Evolutionary conservation across 208 protist species (phyloP).

Genomic region (Angomonas deanei): DNA sequence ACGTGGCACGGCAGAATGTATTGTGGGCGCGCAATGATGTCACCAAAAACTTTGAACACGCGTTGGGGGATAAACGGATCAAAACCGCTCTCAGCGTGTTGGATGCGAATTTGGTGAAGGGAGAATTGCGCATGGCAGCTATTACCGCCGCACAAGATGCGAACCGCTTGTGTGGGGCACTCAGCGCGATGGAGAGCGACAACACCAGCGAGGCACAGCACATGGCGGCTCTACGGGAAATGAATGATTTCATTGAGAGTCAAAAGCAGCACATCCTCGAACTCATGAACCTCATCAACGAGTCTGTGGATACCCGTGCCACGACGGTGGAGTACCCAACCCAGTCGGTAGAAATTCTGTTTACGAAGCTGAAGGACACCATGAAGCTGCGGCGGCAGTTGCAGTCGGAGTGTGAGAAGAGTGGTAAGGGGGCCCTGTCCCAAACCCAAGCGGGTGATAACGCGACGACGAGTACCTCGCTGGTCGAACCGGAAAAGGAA

Average conservation of each 20-base stretch:
- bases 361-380: constrained; percentile 28
- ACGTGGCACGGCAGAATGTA: constrained; percentile 56
- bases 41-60: constrained; percentile 53
- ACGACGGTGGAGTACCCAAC: constrained; percentile 25
- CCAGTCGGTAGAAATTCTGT: constrained; percentile 31
- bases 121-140: constrained; percentile 37
- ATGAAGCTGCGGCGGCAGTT: constrained; percentile 13
- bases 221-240: constrained; percentile 12
- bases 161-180: constrained; percentile 15
- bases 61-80: constrained; percentile 44
- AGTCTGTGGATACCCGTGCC: constrained; percentile 40
- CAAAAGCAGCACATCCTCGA: constrained; percentile 26
- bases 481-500: constrained; percentile 2
- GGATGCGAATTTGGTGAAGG: constrained; percentile 59
- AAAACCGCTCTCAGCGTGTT: constrained; percentile 54
- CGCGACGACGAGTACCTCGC: constrained; percentile 2
- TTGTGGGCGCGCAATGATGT: constrained; percentile 50
- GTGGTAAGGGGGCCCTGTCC: too few relatives aligned
- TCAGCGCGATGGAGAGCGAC: constrained; percentile 17
- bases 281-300: constrained; percentile 36
- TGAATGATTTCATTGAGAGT: constrained; percentile 20
- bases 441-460: constrained; percentile 9
- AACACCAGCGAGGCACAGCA: constrained; percentile 5
- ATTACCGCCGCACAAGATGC: constrained; percentile 23
- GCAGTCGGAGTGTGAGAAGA: not conserved